These are phyloP conservation scores for Xylariaceae sp. DNA, from an alignment of 2,329 filamentous ascomycete genomes.

Conservation along the genomic window DNA sequence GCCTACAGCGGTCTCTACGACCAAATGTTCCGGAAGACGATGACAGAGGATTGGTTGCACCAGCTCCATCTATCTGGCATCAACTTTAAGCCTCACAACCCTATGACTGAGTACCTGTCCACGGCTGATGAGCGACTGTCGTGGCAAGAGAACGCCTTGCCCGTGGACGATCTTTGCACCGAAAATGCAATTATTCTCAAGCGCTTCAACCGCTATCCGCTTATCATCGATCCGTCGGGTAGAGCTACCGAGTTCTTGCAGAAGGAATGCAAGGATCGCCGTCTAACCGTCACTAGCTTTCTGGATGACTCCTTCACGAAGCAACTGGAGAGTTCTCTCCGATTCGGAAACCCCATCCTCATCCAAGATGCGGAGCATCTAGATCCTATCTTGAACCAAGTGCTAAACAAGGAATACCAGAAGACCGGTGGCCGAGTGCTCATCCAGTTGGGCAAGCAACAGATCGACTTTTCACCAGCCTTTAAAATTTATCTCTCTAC, in stretches of 20 bases:
- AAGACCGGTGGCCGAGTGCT: constrained; percentile 96
- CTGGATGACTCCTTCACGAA: constrained; percentile 97
- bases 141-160: constrained; percentile 92
- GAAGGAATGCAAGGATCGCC: constrained; percentile 88
- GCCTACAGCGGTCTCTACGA: constrained; percentile 97
- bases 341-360: constrained; percentile 96
- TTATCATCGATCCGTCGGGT: constrained; percentile 97
- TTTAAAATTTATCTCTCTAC: constrained; percentile 96
- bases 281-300: constrained; percentile 95
- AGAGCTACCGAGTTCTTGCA: constrained; percentile 92
- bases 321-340: constrained; percentile 91
- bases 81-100: constrained; percentile 87
- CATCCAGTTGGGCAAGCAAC: constrained; percentile 96
- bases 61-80: constrained; percentile 93
- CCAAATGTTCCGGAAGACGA: constrained; percentile 94
- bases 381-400: constrained; percentile 95
- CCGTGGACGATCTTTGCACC: constrained; percentile 95
- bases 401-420: constrained; percentile 99
- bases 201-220: constrained; percentile 95
- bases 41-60: constrained; percentile 96
- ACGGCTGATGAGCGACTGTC: constrained; percentile 90
- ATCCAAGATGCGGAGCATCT: constrained; percentile 98
- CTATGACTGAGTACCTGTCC: constrained; percentile 92
- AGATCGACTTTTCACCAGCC: constrained; percentile 96
- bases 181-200: constrained; percentile 98